Evolutionary conservation across 257 asterid genomes (phyloP).

Genomic region (Solanum sparsipilum): DNA sequence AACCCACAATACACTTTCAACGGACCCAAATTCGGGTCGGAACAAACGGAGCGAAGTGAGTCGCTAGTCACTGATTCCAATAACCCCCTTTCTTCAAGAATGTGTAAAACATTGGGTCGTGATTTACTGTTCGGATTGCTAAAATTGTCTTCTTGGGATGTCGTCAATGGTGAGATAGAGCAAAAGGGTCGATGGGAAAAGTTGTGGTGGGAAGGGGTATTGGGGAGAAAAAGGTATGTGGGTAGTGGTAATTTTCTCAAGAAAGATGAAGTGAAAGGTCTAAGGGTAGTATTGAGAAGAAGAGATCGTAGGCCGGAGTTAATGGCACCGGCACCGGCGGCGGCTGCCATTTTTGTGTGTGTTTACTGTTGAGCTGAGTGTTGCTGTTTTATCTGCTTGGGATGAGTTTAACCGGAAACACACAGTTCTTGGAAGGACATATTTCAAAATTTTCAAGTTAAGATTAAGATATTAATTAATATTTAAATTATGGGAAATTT

Average conservation of each 20-base stretch:
- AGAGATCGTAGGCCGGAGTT: background rate
- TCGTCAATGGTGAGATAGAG: background rate
- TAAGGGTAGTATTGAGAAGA: background rate
- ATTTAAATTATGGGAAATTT: too few relatives aligned
- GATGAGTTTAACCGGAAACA: background rate
- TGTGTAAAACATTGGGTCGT: conserved; percentile 45
- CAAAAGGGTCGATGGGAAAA: background rate
- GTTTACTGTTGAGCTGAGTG: background rate
- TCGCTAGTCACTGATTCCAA: conserved; percentile 66
- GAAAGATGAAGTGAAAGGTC: background rate
- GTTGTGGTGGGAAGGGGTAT: background rate
- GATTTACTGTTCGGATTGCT: background rate
- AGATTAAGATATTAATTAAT: too few relatives aligned
- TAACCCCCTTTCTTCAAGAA: conserved; percentile 69
- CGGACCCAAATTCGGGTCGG: conserved; percentile 21
- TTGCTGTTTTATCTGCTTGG: background rate
- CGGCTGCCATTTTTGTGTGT: background rate
- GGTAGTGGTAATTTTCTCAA: background rate
- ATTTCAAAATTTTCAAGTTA: background rate
- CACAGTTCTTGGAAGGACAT: background rate
- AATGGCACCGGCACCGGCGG: background rate
- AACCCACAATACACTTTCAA: conserved; percentile 80
- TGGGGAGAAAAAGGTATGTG: background rate
- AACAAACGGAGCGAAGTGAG: conserved; percentile 23
- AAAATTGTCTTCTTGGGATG: background rate